These are phyloP conservation scores for Calonectria naviculata DNA, from an alignment of 2,329 filamentous ascomycete genomes.

Conservation along the genomic window DNA sequence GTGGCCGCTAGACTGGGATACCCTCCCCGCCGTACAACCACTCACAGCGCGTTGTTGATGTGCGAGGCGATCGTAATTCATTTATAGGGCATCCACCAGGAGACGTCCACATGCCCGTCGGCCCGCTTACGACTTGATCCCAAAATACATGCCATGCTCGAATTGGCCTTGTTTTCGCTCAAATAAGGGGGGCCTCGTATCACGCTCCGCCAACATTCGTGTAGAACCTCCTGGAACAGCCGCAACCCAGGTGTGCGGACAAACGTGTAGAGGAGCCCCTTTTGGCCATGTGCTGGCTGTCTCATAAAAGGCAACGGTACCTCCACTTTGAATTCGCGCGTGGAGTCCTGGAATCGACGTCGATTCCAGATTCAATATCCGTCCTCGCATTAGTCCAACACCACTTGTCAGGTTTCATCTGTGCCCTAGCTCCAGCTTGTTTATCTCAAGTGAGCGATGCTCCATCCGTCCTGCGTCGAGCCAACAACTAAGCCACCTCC, in stretches of 20 bases:
- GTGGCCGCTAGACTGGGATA: not conserved
- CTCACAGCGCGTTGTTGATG: not conserved
- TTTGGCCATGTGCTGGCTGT: too few species aligned
- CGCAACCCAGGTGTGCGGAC: not conserved
- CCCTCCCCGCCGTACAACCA: not conserved
- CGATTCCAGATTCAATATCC: not conserved
- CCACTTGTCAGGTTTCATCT: not conserved
- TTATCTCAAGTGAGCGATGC: not conserved
- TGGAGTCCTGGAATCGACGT: not conserved
- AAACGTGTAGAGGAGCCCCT: not conserved
- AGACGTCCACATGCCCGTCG: not conserved
- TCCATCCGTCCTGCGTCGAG: not conserved
- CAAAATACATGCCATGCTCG: not conserved
- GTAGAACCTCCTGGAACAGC: not conserved
- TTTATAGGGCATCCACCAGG: not conserved
- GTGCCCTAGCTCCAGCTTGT: not conserved
- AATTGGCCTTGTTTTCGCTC: not conserved
- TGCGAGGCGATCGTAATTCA: slow-evolving; percentile 1
- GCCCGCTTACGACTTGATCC: not conserved
- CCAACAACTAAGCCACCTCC: not conserved
- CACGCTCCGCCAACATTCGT: not conserved
- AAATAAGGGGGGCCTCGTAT: not conserved
- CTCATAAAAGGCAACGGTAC: not conserved
- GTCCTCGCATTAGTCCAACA: not conserved
- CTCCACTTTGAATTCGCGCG: not conserved